Evolutionary conservation across 2,329 filamentous ascomycete species (phyloP).

Genomic region (Nigrospora osmanthi): DNA sequence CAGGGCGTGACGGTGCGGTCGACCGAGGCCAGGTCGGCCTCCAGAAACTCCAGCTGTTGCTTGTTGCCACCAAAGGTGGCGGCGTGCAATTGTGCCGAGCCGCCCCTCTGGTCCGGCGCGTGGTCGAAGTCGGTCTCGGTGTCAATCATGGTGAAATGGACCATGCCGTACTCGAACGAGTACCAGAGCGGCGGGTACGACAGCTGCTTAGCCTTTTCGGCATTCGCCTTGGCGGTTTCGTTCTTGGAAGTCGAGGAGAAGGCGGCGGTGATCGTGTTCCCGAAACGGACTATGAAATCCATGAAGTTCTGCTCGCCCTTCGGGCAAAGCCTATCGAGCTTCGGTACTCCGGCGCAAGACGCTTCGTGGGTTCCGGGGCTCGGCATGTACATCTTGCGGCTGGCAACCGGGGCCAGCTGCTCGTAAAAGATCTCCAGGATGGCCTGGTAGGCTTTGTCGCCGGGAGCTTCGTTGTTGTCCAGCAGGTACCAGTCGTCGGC

Average conservation of each 20-base stretch:
- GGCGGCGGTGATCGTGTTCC: slow-evolving; percentile 39
- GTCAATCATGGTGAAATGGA: slow-evolving; percentile 45
- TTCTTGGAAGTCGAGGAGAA: slow-evolving; percentile 40
- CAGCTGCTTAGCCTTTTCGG: slow-evolving; percentile 34
- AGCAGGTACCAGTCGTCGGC: slow-evolving; percentile 49
- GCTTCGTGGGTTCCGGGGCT: slow-evolving; percentile 54
- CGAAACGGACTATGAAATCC: slow-evolving; percentile 49
- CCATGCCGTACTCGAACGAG: slow-evolving; percentile 52
- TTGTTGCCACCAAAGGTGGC: slow-evolving; percentile 39
- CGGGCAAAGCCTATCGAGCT: slow-evolving; percentile 30
- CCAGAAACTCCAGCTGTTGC: slow-evolving; percentile 47
- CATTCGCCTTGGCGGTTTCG: slow-evolving; percentile 29
- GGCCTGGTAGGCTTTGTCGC: slow-evolving; percentile 43
- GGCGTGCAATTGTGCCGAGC: slow-evolving; percentile 30
- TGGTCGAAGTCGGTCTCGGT: slow-evolving; percentile 48
- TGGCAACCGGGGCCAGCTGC: slow-evolving; percentile 44
- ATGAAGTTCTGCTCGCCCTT: slow-evolving; percentile 53
- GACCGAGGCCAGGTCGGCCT: slow-evolving; percentile 46
- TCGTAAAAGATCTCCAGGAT: slow-evolving; percentile 50
- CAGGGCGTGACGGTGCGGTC: slow-evolving; percentile 48
- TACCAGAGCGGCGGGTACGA: slow-evolving; percentile 51
- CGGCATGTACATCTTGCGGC: slow-evolving; percentile 47
- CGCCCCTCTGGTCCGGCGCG: slow-evolving; percentile 35
- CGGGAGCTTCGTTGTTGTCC: slow-evolving; percentile 35
- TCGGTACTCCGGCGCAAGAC: slow-evolving; percentile 35